These are phyloP conservation scores for Ceratobasidium theobromae DNA, from an alignment of 1,284 basidiomycete genomes.

Conservation along the genomic window DNA sequence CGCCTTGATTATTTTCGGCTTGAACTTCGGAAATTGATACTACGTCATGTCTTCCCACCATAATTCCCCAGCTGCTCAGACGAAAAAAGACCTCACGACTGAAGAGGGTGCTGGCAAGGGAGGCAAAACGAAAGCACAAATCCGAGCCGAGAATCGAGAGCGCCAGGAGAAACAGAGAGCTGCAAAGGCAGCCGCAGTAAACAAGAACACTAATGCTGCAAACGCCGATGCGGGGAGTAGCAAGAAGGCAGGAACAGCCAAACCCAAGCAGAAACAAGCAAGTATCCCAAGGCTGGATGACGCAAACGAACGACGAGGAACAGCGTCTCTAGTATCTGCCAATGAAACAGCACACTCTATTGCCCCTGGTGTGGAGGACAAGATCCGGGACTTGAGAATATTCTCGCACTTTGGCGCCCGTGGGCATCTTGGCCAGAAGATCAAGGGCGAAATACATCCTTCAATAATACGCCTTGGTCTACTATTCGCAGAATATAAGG, in stretches of 20 bases:
- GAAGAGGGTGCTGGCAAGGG: not conserved
- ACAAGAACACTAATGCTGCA: not conserved
- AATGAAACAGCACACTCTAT: conserved; percentile 9
- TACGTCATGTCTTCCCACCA: conserved; percentile 8
- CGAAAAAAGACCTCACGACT: conserved; percentile 10
- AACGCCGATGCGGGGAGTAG: conserved; percentile 28
- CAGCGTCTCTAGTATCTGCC: not conserved
- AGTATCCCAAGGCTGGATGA: conserved; percentile 10
- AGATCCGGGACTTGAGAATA: conserved; percentile 50
- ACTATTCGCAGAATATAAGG: conserved; percentile 82
- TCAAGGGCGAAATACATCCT: conserved; percentile 83
- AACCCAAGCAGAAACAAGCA: conserved; percentile 16
- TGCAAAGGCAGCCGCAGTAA: conserved; percentile 56
- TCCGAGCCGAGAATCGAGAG: conserved; percentile 76
- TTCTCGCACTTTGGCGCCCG: conserved; percentile 75
- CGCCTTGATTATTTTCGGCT: not conserved
- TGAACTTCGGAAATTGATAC: not conserved
- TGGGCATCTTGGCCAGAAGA: conserved; percentile 40
- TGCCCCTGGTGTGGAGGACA: conserved; percentile 9
- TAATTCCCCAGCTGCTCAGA: not conserved
- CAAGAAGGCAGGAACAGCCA: conserved; percentile 16
- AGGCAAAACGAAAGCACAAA: conserved; percentile 51
- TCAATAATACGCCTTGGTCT: conserved; percentile 74
- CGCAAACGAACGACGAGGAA: conserved; percentile 12
- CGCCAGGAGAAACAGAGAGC: conserved; percentile 78